A percentile compares a stretch with the other conserved stretches of the same genome.
phyloP scores from a whole-genome alignment of 805 yeast species.

The Schwanniomyces vanrijiae region DNA sequence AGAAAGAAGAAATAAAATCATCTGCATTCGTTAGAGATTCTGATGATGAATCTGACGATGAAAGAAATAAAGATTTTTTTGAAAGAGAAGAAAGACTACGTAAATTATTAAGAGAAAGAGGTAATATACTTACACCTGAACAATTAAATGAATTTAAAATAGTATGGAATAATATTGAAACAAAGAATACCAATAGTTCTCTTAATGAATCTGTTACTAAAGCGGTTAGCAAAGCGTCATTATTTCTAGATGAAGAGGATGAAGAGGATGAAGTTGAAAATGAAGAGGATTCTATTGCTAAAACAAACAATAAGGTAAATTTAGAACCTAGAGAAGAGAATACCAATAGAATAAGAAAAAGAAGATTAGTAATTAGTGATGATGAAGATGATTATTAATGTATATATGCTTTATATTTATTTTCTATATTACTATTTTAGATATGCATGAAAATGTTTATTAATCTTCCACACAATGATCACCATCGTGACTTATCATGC shows the following conservation, averaged over 20 bases:
- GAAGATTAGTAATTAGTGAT: conserved; percentile 14
- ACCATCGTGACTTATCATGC: conserved; percentile 36
- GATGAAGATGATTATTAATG: conserved; percentile 17
- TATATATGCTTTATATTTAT: background rate
- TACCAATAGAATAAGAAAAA: conserved; percentile 4
- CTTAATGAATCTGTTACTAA: conserved; percentile 11
- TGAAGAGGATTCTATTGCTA: background rate
- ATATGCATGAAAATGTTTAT: conserved; percentile 1
- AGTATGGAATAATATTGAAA: conserved; percentile 26
- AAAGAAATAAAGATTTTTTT: conserved; percentile 51
- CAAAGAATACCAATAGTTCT: conserved; percentile 6
- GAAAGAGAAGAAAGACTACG: conserved; percentile 55
- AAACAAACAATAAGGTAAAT: too few relatives aligned
- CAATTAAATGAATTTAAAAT: conserved; percentile 33
- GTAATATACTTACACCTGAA: conserved; percentile 36
- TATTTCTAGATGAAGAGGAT: conserved; percentile 14
- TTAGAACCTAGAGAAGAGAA: too few relatives aligned
- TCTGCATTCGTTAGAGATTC: conserved; percentile 57
- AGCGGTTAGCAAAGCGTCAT: conserved; percentile 16
- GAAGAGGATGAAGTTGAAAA: conserved; percentile 10
- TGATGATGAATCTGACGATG: conserved; percentile 65
- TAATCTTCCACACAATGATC: conserved; percentile 51
- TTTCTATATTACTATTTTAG: background rate
- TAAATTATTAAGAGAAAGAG: conserved; percentile 29
- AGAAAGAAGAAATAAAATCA: conserved; percentile 36